Percentiles rank a stretch among this genome's conserved stretches.
These are phyloP conservation scores for Pleochaeta shiraiana DNA, from an alignment of 2,329 filamentous ascomycete genomes.

Conservation along the genomic window DNA sequence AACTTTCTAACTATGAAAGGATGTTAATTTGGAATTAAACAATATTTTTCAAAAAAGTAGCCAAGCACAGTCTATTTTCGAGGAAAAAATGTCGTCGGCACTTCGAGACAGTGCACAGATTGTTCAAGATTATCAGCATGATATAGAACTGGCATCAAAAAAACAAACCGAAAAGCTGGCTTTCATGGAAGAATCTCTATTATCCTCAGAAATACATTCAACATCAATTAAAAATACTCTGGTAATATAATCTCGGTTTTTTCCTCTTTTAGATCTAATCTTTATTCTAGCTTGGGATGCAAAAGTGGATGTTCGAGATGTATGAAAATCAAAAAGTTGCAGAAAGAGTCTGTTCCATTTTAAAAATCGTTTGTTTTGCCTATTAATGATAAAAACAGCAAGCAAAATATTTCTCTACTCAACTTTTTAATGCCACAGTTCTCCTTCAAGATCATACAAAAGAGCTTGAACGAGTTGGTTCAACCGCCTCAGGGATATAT, in stretches of 20 bases:
- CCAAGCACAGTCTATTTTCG: constrained; percentile 8
- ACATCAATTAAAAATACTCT: not conserved
- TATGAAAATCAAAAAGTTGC: constrained; percentile 11
- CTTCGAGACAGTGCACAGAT: constrained; percentile 15
- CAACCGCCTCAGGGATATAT: constrained; percentile 10
- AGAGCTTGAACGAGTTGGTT: constrained; percentile 12
- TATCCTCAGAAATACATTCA: constrained; percentile 11
- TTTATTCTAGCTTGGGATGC: not conserved
- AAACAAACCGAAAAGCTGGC: constrained; percentile 10
- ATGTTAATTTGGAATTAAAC: constrained; percentile 9
- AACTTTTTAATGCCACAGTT: constrained; percentile 13
- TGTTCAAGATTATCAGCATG: constrained; percentile 14
- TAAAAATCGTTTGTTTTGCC: no score
- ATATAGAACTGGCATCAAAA: constrained; percentile 10
- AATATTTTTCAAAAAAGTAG: constrained; percentile 7
- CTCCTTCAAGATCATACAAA: constrained; percentile 11
- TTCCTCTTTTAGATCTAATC: constrained; percentile 7
- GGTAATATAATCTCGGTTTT: constrained; percentile 5
- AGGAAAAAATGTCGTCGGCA: constrained; percentile 8
- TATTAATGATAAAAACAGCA: no score
- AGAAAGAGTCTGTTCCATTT: constrained; percentile 12
- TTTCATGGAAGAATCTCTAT: constrained; percentile 11
- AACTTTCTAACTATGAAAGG: constrained; percentile 7
- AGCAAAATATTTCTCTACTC: constrained; percentile 8
- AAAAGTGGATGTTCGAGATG: constrained; percentile 9